Conservation (phyloP, 1,284 basidiomycete genomes). For the Papiliotrema fonsecae region DNA sequence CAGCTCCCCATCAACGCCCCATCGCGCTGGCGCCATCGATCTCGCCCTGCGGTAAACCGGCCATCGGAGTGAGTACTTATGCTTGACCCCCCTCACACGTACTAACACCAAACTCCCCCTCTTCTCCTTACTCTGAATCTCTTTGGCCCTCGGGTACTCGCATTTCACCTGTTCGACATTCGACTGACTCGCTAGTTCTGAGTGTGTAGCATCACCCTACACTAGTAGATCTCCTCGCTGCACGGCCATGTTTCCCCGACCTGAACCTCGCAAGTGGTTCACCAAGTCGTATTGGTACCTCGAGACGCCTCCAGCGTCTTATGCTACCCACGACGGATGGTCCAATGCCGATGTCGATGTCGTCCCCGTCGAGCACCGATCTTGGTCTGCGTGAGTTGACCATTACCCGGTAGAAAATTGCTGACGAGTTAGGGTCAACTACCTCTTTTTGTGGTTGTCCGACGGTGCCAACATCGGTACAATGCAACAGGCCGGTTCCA, state of each 20-base stretch:
- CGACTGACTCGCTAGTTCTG: too few species aligned
- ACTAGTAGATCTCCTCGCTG: too few species aligned
- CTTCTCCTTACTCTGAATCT: too few species aligned
- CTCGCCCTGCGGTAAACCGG: too few species aligned
- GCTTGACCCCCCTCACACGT: too few species aligned
- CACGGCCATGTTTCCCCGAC: constrained; percentile 8
- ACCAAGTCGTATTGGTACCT: constrained; percentile 32
- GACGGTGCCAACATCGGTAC: constrained; percentile 40
- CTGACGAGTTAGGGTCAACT: constrained; percentile 24
- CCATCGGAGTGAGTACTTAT: too few species aligned
- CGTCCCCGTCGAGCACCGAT: constrained; percentile 32
- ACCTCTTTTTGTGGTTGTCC: constrained; percentile 36
- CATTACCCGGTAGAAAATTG: not conserved
- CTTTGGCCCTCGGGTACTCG: too few species aligned
- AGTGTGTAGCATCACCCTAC: too few species aligned
- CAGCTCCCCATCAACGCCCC: too few species aligned
- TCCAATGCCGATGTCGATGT: constrained; percentile 40
- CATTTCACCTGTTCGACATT: too few species aligned
- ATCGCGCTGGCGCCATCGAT: too few species aligned
- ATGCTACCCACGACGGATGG: constrained; percentile 38
- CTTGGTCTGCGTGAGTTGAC: constrained; percentile 35
- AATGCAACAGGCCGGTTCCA: constrained; percentile 33
- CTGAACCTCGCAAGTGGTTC: constrained; percentile 29
- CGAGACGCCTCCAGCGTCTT: constrained; percentile 37
- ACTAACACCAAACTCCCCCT: too few species aligned